Base-by-base conservation (phyloP, 768 basidiomycete genomes). In the Suillus brevipes region DNA sequence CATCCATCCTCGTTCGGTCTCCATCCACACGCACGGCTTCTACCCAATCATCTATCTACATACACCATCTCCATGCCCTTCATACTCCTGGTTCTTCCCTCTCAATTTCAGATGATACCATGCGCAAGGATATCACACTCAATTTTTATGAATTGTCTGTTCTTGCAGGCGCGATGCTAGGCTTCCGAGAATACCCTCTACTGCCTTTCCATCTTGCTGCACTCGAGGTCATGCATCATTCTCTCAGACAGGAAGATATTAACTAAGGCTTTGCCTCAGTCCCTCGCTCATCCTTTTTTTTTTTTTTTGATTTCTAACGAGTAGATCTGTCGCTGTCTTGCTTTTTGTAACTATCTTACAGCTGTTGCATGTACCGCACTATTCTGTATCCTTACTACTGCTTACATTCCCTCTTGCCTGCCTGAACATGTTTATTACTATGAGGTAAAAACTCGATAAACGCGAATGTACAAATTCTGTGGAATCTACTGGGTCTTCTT, bases 151-250 rank as follows among this genome's bases (percentile, higher is more conserved):
- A 90, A 65, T 83, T 95, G 20, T 80, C 87, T 2, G 82, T 91
- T 36, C 84, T 94, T 12, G 82, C 87, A 3, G 75, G 76, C 31
- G 73, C 74, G 59, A 70, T 67, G 47, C 58, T 75, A 40, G 80
- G 79, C 66, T 77, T 85, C 56, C 80, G 77, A 36, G 81, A 78
- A 61, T 82, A 85, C 69, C 80, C 85, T 12, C 78, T 80, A 45
- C 74, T 94, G 60, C 92, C 92, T 14, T 86, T 89, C 72, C 92
- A 94, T 71, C 80, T 94, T 42, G 88, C 86, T 37, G 90, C 90
- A 18, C 80, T 91, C 31, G 87, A 91, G 64, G 80, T 81, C 23
- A 90, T 92, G 85, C 75, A 76, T 20, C 71, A 73, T 37, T 78
- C 79, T 5, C 71, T 82, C n/a, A 69, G 68, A 47, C 76, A 76